Base-by-base conservation (phyloP, 2,329 filamentous ascomycete species). In the Cucurbitaria berberidis region DNA sequence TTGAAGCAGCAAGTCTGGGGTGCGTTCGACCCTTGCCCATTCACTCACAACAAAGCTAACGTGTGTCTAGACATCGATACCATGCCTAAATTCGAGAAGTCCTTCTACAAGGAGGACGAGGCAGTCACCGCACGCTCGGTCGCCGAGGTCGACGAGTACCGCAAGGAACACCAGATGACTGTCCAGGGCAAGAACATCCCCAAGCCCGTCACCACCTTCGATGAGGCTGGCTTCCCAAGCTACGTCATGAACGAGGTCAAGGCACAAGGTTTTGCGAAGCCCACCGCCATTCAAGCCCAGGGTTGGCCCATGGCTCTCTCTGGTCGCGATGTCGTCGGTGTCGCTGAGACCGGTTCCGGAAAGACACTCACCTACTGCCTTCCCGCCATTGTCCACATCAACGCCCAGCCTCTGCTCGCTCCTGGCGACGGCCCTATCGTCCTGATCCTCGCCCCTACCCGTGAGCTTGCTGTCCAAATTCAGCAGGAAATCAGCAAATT, bases 191-290 rank as follows among this genome's bases (percentile, higher is more conserved):
- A 64, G 57, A 85, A 95, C 63, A 87, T 98, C 15, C 95, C 95
- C 65, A 93, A 93, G 77, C 95, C 95, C 46, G 93, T 99, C 55
- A 90, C 96, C 79, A 96, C 88, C 34, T 99, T 99, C 75, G 95
- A 99, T 67, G 95, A 99, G 81, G 95, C 95, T 75, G 91, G 91
- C 38, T 99, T 99, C 81, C 95, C 95, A 38, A 86, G 87, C 68
- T 99, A 99, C 75, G 95, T 99, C 60, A 95, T 99, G 85, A 93
- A 91, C 70, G 95, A 99, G 77, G 95, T 99, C 74, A 99, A 99
- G 86, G 90, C 92, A 21, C 93, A 98, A 80, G 95, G 95, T 39
- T 99, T 99, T 79, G 86, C 89, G 59, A 89, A 88, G 49, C 95
- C 95, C 34, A 99, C 95, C 36, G 89, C 95, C 60, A 98, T 99